Percentiles rank a stretch among this genome's conserved stretches.
phyloP scores from a whole-genome alignment of 768 basidiomycete genomes.

The Boletus pseudopeckii region DNA sequence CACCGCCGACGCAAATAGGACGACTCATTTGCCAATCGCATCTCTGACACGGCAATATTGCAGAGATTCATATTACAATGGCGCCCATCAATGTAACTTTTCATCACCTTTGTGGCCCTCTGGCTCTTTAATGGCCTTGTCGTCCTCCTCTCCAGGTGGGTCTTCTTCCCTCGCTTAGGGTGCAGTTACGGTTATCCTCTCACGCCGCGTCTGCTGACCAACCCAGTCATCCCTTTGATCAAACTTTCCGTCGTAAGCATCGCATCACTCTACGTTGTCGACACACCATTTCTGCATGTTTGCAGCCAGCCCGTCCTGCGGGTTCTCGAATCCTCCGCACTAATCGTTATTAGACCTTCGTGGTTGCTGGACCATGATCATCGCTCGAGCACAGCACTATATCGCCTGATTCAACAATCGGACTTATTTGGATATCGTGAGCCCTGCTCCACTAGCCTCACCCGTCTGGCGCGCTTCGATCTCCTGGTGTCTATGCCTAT shows the following conservation, averaged over 20 bases:
- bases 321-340: neutral
- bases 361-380: neutral
- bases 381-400: neutral
- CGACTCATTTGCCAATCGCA: neutral
- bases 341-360: neutral
- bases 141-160: neutral
- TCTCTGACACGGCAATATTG: neutral
- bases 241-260: neutral
- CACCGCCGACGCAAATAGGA: neutral
- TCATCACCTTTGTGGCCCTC: slow-evolving; percentile 10
- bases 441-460: slow-evolving; percentile 2
- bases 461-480: slow-evolving; percentile 1
- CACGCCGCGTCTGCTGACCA: slow-evolving; percentile 6
- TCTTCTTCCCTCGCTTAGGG: slow-evolving; percentile 9
- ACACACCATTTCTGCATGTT: slow-evolving; percentile 25
- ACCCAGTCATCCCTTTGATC: neutral
- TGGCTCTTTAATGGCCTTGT: neutral
- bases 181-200: neutral
- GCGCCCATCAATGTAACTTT: neutral
- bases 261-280: slow-evolving; percentile 8
- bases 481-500: neutral
- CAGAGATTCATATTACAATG: neutral
- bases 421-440: neutral
- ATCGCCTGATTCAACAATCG: neutral
- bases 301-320: slow-evolving; percentile 1